Conservation (phyloP, 192 early-diverging fungal species). For the Podila verticillata region DNA sequence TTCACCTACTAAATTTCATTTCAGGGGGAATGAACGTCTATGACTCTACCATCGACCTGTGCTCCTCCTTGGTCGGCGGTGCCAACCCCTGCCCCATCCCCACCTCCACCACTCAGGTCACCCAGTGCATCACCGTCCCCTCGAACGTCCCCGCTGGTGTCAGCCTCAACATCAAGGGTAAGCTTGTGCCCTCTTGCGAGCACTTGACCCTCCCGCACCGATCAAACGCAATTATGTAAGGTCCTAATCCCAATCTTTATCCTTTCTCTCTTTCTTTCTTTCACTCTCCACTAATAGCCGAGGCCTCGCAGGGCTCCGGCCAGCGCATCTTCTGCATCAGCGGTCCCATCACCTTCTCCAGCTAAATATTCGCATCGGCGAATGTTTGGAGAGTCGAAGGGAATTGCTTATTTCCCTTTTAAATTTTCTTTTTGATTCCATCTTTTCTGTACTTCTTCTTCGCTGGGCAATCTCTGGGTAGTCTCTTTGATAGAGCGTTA, state of each 20-base stretch:
- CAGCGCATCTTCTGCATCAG: conserved; percentile 40
- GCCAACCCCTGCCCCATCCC: conserved; percentile 47
- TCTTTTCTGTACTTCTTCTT: background rate
- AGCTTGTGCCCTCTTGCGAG: background rate
- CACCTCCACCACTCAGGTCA: conserved; percentile 20
- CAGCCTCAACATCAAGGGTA: conserved; percentile 26
- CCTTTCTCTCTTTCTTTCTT: background rate
- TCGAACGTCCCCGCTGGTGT: conserved; percentile 41
- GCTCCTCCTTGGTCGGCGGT: conserved; percentile 27
- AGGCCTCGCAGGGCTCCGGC: conserved; percentile 10
- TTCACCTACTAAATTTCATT: background rate
- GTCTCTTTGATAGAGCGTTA: conserved; percentile 1
- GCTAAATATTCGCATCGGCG: conserved; percentile 7
- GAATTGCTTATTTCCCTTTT: background rate
- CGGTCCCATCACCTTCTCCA: conserved; percentile 43
- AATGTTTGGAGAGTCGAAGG: background rate
- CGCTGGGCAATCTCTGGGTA: background rate
- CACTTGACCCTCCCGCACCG: background rate
- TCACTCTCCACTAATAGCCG: conserved; percentile 8
- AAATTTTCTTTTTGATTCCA: background rate
- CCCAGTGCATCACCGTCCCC: conserved; percentile 40
- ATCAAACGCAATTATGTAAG: too few relatives aligned
- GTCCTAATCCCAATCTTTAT: background rate
- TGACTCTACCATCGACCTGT: conserved; percentile 28
- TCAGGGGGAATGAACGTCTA: conserved; percentile 45